These are phyloP conservation scores for Candida hungchunana DNA, from an alignment of 805 yeast species.

Conservation along the genomic window DNA sequence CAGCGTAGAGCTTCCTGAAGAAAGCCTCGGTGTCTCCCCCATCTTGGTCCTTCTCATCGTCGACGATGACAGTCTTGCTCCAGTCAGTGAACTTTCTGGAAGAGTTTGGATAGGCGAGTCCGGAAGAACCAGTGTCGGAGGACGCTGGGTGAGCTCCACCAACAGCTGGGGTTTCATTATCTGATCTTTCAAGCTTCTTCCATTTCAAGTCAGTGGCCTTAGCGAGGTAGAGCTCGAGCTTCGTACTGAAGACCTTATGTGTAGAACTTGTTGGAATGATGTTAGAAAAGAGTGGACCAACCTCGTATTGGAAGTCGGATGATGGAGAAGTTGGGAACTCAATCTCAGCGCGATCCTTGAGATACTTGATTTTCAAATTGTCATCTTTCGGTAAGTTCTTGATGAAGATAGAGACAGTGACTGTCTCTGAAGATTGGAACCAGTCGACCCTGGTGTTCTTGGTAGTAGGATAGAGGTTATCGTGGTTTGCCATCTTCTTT, in stretches of 20 bases:
- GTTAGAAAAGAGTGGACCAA: conserved; percentile 49
- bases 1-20: conserved; percentile 67
- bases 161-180: conserved; percentile 7
- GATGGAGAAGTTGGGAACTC: conserved; percentile 45
- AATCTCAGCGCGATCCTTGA: conserved; percentile 33
- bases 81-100: conserved; percentile 64
- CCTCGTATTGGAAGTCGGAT: conserved; percentile 53
- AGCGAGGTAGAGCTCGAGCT: conserved; percentile 61
- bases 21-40: conserved; percentile 57
- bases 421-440: conserved; percentile 58
- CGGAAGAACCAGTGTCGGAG: neutral
- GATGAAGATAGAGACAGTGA: conserved; percentile 69
- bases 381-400: conserved; percentile 54
- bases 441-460: conserved; percentile 52
- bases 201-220: conserved; percentile 49
- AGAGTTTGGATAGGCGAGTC: conserved; percentile 53
- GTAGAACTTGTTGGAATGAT: conserved; percentile 45
- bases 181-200: conserved; percentile 40
- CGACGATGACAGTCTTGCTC: conserved; percentile 53
- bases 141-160: neutral
- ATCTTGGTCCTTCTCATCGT: conserved; percentile 42
- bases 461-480: conserved; percentile 21
- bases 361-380: conserved; percentile 38
- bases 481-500: conserved; percentile 22
- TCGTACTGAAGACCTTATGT: conserved; percentile 59